phyloP scores from a whole-genome alignment of 305 asterid species.

The Fraxinus xanthoxyloides region DNA sequence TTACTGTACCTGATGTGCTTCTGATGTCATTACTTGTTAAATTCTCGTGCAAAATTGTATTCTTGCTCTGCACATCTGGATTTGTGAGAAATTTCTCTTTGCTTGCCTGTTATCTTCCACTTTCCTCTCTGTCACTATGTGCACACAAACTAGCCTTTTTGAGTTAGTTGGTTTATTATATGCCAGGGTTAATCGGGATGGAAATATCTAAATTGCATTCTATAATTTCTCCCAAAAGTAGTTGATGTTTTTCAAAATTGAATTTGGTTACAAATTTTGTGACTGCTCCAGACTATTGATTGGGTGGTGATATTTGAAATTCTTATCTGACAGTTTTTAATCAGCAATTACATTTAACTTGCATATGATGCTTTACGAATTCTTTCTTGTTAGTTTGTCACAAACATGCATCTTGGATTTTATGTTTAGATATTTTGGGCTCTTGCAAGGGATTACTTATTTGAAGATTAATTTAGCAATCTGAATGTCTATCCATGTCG shows the following conservation, averaged over 20 bases:
- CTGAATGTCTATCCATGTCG: not conserved
- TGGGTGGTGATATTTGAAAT: not conserved
- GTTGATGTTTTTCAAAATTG: not conserved
- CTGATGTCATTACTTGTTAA: not conserved
- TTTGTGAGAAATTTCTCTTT: not conserved
- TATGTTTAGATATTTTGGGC: not conserved
- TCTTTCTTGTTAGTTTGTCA: not conserved
- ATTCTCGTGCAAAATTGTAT: not conserved
- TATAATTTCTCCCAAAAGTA: not conserved
- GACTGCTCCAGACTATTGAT: not conserved
- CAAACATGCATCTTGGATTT: not conserved
- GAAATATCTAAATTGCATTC: not conserved
- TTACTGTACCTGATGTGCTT: not conserved
- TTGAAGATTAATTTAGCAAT: not conserved
- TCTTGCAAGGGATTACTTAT: not conserved
- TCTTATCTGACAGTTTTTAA: not conserved
- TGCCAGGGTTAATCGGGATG: not conserved
- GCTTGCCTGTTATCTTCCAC: not conserved
- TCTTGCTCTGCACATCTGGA: not conserved
- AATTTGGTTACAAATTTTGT: not conserved
- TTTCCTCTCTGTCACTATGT: not conserved
- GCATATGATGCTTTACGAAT: not conserved
- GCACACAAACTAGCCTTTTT: not conserved
- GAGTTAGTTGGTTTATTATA: not conserved
- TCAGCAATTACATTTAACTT: not conserved